Conservation (phyloP, 23 red algal genomes). For the Gracilaria domingensis region DNA sequence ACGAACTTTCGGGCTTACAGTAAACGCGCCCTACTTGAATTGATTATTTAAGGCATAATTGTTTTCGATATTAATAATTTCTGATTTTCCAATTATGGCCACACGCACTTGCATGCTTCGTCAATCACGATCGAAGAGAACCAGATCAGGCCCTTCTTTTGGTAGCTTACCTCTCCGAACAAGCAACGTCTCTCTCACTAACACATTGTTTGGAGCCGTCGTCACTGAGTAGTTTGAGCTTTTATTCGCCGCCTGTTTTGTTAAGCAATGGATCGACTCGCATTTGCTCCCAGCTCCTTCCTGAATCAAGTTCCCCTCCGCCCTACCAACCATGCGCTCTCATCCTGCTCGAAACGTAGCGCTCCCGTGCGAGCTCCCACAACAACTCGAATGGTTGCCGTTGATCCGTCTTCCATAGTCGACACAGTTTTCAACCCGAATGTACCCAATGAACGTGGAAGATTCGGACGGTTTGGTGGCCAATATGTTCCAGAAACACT, state of each 20-base stretch:
- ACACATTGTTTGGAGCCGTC: no score
- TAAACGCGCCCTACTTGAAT: no score
- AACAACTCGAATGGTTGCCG: conserved; percentile 31
- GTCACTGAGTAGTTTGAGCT: no score
- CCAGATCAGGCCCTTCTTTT: no score
- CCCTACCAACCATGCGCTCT: not conserved
- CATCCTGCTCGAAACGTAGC: not conserved
- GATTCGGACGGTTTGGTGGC: conserved; percentile 93
- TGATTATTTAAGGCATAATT: no score
- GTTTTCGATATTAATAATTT: no score
- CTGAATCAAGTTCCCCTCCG: not conserved
- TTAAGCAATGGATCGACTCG: conserved; percentile 23
- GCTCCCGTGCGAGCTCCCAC: not conserved
- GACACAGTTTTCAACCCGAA: conserved; percentile 66
- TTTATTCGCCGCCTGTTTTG: not conserved
- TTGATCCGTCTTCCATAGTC: conserved; percentile 38
- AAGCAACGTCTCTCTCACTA: no score
- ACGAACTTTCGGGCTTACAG: no score
- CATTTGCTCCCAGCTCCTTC: conserved; percentile 45
- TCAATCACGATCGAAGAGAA: no score
- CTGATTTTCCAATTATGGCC: no score
- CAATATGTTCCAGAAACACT: conserved; percentile 98
- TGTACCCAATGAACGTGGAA: conserved; percentile 73
- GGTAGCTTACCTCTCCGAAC: no score
- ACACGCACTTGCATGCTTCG: no score